Base-by-base conservation (phyloP, 179 eudicot species). In the Silene noctiflora region DNA sequence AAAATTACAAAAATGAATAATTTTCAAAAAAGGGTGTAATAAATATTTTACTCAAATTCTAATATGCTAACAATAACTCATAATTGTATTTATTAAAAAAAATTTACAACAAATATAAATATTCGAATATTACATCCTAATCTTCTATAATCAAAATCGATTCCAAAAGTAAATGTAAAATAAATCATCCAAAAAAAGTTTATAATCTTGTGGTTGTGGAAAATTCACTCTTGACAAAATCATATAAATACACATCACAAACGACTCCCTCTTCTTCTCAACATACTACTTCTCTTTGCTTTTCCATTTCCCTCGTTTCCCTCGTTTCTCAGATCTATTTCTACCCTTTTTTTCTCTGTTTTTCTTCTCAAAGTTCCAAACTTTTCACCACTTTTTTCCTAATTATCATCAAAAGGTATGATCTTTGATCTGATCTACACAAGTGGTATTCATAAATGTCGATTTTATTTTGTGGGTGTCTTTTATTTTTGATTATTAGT, bases 301-400 rank as follows among this genome's bases (percentile, higher is more conserved):
- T 35, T 16, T 10, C 39, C 21, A 33, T 35, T 20, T 60, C 58
- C 65, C 51, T 14, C 46, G 22, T 7, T 33, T 33, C 39, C 39
- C 39, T 33, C 39, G 39, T 33, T 64, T 76, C 51, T 77, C 72
- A 81, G 84, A 81, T 81, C 81, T 61, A 70, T 48, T 17, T 70
- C 56, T 19, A 27, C 56, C 16, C 19, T 48, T 56, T 39, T n/a
- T 10, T 19, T 71, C 19, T 27, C 16, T 10, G 14, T 12, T 14
- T 42, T 67, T 6, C 66, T 19, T 25, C 73, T n/a, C 24, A 48
- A 17, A 31, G 72, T 42, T 78, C 35, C 69, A 17, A 19, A 13
- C 24, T 69, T 69, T 69, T 21, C 56, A 21, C 42, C 9, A 44
- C 17, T 68, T 60, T 21, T 10, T 61, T n/a, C 4, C 2, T 71